Evolutionary conservation across 306 rosid species (phyloP).

Genomic region (Fragaria vesca): DNA sequence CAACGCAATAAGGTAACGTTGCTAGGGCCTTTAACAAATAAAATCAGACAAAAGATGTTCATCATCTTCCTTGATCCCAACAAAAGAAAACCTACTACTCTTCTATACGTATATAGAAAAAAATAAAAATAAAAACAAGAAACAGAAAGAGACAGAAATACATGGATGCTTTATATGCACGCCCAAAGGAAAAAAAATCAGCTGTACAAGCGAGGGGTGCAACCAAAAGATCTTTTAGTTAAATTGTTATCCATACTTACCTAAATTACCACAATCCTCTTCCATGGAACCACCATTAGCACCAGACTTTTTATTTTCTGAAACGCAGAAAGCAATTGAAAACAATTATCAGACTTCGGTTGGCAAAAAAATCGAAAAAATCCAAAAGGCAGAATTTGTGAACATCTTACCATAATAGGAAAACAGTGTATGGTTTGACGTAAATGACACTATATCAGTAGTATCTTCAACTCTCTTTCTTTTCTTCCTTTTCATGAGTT

Average conservation of each 20-base stretch:
- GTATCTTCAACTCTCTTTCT: constrained; percentile 62
- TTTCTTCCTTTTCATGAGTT: constrained; percentile 67
- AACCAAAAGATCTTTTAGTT: neutral
- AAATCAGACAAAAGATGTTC: neutral
- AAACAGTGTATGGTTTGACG: constrained; percentile 57
- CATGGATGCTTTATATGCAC: neutral
- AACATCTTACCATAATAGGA: constrained; percentile 58
- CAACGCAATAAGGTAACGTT: neutral
- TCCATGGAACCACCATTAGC: constrained; percentile 44
- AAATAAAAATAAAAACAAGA: neutral
- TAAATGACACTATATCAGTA: constrained; percentile 44
- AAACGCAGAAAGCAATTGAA: constrained; percentile 9
- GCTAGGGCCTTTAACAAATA: neutral
- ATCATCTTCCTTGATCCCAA: neutral
- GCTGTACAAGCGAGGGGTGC: neutral
- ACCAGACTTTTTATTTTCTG: constrained; percentile 62
- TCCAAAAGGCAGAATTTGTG: neutral
- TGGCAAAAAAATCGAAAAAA: constrained; percentile 9
- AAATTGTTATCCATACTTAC: constrained; percentile 38
- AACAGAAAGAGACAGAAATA: neutral
- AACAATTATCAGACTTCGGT: constrained; percentile 11
- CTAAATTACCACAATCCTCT: constrained; percentile 53
- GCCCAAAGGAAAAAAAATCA: neutral
- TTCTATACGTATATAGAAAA: neutral
- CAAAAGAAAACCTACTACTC: neutral